Conservation (phyloP, 768 basidiomycete species). For the Suillus paluster region DNA sequence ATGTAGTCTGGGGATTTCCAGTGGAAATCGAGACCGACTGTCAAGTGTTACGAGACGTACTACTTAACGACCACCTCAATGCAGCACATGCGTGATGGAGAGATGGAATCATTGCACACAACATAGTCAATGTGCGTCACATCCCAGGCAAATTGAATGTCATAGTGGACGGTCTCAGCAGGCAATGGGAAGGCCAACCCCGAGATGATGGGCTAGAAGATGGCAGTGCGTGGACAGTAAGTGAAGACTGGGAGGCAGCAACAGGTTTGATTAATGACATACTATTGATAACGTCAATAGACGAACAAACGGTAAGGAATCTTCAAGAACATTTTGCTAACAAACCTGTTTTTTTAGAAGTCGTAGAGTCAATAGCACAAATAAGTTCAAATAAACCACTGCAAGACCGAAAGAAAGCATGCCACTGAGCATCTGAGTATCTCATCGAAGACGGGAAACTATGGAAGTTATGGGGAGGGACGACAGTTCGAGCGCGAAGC, state of each 20-base stretch:
- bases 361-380: too few species aligned
- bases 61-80: conserved; percentile 30
- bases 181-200: conserved; percentile 20
- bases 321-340: too few species aligned
- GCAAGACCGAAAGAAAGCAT: too few species aligned
- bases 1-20: conserved; percentile 34
- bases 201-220: conserved; percentile 18
- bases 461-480: background rate
- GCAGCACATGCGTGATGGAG: conserved; percentile 31
- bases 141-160: conserved; percentile 25
- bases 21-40: conserved; percentile 36
- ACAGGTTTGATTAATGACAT: conserved; percentile 28
- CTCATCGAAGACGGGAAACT: too few species aligned
- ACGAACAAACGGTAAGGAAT: too few species aligned
- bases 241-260: conserved; percentile 28
- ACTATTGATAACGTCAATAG: background rate
- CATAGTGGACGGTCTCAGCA: conserved; percentile 38
- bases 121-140: conserved; percentile 30
- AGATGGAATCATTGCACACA: conserved; percentile 29
- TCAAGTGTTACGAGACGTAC: conserved; percentile 26
- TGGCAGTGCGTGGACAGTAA: conserved; percentile 37
- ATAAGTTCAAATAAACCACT: too few species aligned
- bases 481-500: conserved; percentile 11
- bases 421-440: too few species aligned
- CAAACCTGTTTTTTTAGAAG: too few species aligned